These are phyloP conservation scores for Trichoderma semiorbis DNA, from an alignment of 2,329 filamentous ascomycete genomes.

Conservation along the genomic window DNA sequence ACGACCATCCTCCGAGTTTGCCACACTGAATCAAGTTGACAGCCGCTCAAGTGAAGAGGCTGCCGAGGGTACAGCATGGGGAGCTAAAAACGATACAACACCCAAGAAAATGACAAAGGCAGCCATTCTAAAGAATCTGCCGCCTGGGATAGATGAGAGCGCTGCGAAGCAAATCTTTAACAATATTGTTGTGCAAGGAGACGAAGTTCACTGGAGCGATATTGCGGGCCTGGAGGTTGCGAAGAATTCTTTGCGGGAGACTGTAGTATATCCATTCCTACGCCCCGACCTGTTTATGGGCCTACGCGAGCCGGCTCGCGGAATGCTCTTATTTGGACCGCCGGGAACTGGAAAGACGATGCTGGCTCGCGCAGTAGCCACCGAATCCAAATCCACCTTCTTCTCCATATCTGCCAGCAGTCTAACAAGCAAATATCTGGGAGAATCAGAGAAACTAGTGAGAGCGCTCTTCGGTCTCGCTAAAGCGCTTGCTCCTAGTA, in stretches of 20 bases:
- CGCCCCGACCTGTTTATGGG: conserved; percentile 95
- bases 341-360: conserved; percentile 99
- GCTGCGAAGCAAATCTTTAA: conserved; percentile 92
- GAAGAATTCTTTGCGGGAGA: conserved; percentile 89
- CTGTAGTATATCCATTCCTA: conserved; percentile 94
- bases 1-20: not conserved
- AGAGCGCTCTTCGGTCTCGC: conserved; percentile 88
- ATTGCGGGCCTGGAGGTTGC: conserved; percentile 87
- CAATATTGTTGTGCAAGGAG: conserved; percentile 90
- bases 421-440: conserved; percentile 91
- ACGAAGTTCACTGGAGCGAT: conserved; percentile 92
- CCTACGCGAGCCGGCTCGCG: conserved; percentile 84
- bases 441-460: conserved; percentile 95
- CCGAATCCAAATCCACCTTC: conserved; percentile 90
- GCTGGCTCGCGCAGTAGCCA: conserved; percentile 87
- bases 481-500: conserved; percentile 83
- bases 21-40: conserved; percentile 31
- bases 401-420: conserved; percentile 96
- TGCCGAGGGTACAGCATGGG: conserved; percentile 20
- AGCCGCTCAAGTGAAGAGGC: conserved; percentile 42
- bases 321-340: conserved; percentile 94
- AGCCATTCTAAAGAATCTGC: conserved; percentile 70
- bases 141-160: conserved; percentile 73
- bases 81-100: conserved; percentile 35
- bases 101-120: conserved; percentile 60